Evolutionary conservation across 2,329 filamentous ascomycete genomes (phyloP), one percentile per base, ranked within the genome.

Genomic region (Fusarium concolor): DNA sequence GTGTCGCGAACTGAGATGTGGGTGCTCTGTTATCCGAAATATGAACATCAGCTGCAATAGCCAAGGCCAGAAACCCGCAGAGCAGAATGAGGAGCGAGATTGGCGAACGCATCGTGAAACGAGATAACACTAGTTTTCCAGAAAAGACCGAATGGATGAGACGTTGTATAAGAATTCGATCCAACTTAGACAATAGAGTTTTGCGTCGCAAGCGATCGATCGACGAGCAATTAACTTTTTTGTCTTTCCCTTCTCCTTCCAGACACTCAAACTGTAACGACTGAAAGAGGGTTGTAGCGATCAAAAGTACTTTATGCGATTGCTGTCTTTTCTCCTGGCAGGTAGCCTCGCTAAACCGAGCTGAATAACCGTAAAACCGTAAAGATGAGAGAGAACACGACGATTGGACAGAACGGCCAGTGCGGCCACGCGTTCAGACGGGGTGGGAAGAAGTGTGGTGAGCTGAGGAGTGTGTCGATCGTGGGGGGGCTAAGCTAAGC

Each of bases 1-100:
- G 68, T 26, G 71, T 61, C 33, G 62, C 68, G 29, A 72, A 55
- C 37, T 72, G 67, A 28, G 71, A 71, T 6, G 66, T 67, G 38
- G 57, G 60, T 10, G 64, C 67, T 55, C 64, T 65, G 53, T 68
- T 72, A 24, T 49, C 46, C 7, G 68, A 60, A 28, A 65, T 37
- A 49, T 62, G 69, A 31, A 65, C 54, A 37, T 72, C 50, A 44
- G 44, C 20, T 38, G 71, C 55, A 24, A 49, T 38, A 28, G 58
- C 53, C 11, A 64, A 37, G 9, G 67, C 52, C 24, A 64, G 46
- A 12, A 71, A 35, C 20, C 50, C n/a, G 47, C 57, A 72, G 41
- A 73, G 62, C 24, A 73, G 31, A 15, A 62, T 45, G 29, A 72
- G 35, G 18, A 68, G 42, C 22, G 56, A 62, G 15, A 51, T 59